Conservation (phyloP, 805 yeast species). For the Metschnikowia lochheadii region DNA sequence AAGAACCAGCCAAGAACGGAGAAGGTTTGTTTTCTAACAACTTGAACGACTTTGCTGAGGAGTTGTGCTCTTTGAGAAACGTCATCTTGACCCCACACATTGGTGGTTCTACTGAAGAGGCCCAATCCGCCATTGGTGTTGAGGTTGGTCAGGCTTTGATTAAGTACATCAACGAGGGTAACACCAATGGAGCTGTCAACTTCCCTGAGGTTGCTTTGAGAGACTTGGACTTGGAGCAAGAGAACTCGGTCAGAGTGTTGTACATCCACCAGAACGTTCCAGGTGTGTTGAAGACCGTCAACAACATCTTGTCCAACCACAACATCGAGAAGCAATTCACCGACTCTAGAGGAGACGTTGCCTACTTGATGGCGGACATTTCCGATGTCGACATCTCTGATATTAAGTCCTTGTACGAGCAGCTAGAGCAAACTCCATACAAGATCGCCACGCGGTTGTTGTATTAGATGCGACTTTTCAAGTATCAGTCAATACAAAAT, state of each 20-base stretch:
- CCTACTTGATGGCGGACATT: slow-evolving; percentile 97
- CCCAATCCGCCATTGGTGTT: slow-evolving; percentile 94
- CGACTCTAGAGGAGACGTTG: slow-evolving; percentile 94
- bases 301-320: slow-evolving; percentile 89
- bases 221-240: slow-evolving; percentile 81
- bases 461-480: slow-evolving; percentile 44
- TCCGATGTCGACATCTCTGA: slow-evolving; percentile 78
- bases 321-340: slow-evolving; percentile 97
- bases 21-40: slow-evolving; percentile 67
- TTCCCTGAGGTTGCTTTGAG: slow-evolving; percentile 97
- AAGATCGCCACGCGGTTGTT: slow-evolving; percentile 87
- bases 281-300: slow-evolving; percentile 96
- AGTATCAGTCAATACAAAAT: slow-evolving; percentile 3
- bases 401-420: slow-evolving; percentile 78
- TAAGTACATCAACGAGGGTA: slow-evolving; percentile 94
- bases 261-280: slow-evolving; percentile 98
- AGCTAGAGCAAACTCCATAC: slow-evolving; percentile 84
- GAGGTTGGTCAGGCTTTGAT: slow-evolving; percentile 86
- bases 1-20: slow-evolving; percentile 97
- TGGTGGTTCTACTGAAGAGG: slow-evolving; percentile 99
- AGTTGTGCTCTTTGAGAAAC: slow-evolving; percentile 76
- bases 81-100: slow-evolving; percentile 94
- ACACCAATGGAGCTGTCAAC: slow-evolving; percentile 91
- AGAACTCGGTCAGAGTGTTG: slow-evolving; percentile 84
- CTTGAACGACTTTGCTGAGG: slow-evolving; percentile 80